phyloP scores from a whole-genome alignment of 2,329 filamentous ascomycete species.

The Ophiosphaerella korrae region DNA sequence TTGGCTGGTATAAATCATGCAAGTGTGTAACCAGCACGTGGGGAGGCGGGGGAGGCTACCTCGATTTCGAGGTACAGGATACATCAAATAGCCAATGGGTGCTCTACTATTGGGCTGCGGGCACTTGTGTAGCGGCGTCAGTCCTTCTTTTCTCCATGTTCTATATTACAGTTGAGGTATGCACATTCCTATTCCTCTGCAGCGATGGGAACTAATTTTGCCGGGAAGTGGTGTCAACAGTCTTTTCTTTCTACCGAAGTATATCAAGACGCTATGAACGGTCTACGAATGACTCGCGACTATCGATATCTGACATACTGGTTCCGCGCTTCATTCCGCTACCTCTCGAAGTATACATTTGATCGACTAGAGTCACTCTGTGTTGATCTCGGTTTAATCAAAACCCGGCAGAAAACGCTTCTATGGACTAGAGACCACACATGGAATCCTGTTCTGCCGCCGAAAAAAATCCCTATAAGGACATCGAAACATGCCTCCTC shows the following conservation, averaged over 20 bases:
- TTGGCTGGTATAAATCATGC: constrained; percentile 51
- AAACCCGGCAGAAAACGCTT: constrained; percentile 26
- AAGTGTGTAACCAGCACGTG: constrained; percentile 49
- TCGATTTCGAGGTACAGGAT: constrained; percentile 44
- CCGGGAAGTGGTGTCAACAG: constrained; percentile 43
- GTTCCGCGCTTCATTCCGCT: constrained; percentile 13
- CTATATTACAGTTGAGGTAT: constrained; percentile 44
- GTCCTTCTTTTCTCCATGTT: constrained; percentile 42
- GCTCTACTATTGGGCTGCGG: constrained; percentile 37
- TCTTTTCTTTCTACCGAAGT: constrained; percentile 44
- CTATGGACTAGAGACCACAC: constrained; percentile 25
- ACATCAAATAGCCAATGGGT: constrained; percentile 39
- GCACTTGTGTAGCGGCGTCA: constrained; percentile 33
- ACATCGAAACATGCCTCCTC: background rate
- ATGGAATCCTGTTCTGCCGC: constrained; percentile 5
- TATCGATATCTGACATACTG: constrained; percentile 25
- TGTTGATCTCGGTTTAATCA: constrained; percentile 18
- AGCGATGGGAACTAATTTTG: background rate
- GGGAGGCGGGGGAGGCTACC: constrained; percentile 49
- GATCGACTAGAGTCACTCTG: constrained; percentile 19
- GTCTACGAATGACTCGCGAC: constrained; percentile 31
- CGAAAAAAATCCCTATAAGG: no score
- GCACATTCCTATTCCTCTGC: background rate
- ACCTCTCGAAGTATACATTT: constrained; percentile 15
- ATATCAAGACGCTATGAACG: constrained; percentile 33